A percentile compares a stretch with the other conserved stretches of the same genome.
phyloP scores from a whole-genome alignment of 805 yeast genomes.

The Candida incommunis region DNA sequence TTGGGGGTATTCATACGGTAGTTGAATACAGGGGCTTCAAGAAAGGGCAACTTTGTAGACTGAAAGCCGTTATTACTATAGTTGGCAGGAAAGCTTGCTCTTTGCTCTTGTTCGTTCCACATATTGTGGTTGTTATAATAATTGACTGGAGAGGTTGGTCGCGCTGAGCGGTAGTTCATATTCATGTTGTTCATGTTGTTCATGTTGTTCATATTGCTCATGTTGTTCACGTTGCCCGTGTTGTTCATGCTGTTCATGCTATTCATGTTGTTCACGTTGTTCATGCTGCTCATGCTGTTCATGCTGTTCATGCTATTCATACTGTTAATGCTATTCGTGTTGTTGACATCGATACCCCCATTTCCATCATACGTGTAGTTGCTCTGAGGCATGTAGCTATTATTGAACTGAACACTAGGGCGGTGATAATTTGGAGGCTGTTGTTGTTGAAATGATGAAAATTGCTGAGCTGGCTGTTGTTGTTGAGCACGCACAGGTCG shows the following conservation, averaged over 20 bases:
- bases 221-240: neutral
- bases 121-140: neutral
- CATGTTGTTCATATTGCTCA: neutral
- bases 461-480: neutral
- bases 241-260: neutral
- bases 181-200: neutral
- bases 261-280: neutral
- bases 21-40: neutral
- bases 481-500: neutral
- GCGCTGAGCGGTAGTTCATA: neutral
- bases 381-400: neutral
- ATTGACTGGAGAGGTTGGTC: neutral
- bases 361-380: neutral
- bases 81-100: neutral
- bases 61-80: neutral
- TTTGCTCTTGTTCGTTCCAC: neutral
- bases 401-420: neutral
- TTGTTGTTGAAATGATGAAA: neutral
- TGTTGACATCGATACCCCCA: too few species aligned
- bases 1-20: constrained; percentile 1
- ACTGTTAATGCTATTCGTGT: too few species aligned
- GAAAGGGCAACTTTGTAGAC: neutral
- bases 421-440: neutral
- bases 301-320: neutral
- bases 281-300: neutral